Base-by-base conservation (phyloP, 352 stramenopile genomes). In the Phytopythium vexans region DNA sequence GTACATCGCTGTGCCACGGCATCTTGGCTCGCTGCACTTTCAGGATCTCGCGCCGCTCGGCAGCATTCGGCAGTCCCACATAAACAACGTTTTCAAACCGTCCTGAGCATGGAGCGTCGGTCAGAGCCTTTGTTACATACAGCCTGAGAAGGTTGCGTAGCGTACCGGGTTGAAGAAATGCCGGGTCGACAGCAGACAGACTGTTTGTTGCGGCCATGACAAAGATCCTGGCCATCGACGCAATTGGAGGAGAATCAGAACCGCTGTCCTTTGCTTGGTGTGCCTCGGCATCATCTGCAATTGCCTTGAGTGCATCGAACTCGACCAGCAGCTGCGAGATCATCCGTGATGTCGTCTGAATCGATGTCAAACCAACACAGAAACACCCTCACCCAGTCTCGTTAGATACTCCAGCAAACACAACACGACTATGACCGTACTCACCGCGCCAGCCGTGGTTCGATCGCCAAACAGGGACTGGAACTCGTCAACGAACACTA, bases 401-500 rank as follows among this genome's bases (percentile, higher is more conserved):
- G 21, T 27, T 27, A 27, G 21, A 27, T 27, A 27, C 21, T 27
- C 21, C 21, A 34, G 40, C 36, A 33, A n/a, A 3, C 38, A 35
- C 3, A 66, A 8, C 3, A 68, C 57, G 36, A 1, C 21, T 27
- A 27, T 27, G 21, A 27, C 21, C 21, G 21, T 27, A 27, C 21
- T 27, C 49, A 87, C 76, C 41, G 70, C 63, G 15, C 85, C 85
- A 39, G 79, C 74, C 0, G 79, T 91, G n/a, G 69, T 74, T 45
- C 85, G 75, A 36, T 80, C 89, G 4, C 82, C 85, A 56, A 95
- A 95, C 0, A 95, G 53, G 8, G 86, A 92, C 57, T 95, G 82
- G 52, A 95, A 94, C 60, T 95, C 86, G 48, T 95, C 86, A 38
- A 95, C 89, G 56, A 95, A 95, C 6, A 95, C 57, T 67, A 95